Evolutionary conservation across 108 stramenopile species (phyloP).

Genomic region (Skeletonema potamos): DNA sequence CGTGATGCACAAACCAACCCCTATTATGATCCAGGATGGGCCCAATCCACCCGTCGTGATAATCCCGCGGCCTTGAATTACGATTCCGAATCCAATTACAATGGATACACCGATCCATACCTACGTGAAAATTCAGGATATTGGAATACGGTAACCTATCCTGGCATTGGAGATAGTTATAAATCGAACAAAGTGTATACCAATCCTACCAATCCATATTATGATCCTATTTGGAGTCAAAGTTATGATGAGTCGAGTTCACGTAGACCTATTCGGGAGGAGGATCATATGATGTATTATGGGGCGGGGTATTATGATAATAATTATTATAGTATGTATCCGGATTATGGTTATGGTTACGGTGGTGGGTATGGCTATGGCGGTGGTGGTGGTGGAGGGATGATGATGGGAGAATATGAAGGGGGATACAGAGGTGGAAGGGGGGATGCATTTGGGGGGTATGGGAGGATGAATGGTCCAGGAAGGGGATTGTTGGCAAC

Average conservation of each 20-base stretch:
- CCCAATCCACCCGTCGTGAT: slow-evolving; percentile 28
- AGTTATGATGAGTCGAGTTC: slow-evolving; percentile 7
- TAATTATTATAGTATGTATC: too few relatives aligned
- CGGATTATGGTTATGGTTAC: too few relatives aligned
- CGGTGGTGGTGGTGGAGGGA: neutral
- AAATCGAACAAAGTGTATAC: slow-evolving; percentile 18
- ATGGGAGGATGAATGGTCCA: slow-evolving; percentile 2
- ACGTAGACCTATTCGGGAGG: slow-evolving; percentile 18
- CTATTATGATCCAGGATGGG: slow-evolving; percentile 45
- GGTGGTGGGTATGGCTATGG: neutral
- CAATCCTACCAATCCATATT: slow-evolving; percentile 39
- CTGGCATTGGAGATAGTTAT: slow-evolving; percentile 15
- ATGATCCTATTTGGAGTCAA: slow-evolving; percentile 47
- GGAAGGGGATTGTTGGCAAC: neutral
- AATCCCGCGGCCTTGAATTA: slow-evolving; percentile 7
- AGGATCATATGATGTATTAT: slow-evolving; percentile 12
- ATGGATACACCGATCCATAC: slow-evolving; percentile 13
- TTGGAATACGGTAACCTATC: slow-evolving; percentile 10
- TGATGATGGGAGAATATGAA: slow-evolving; percentile 1
- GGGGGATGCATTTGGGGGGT: slow-evolving; percentile 6
- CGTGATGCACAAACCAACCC: slow-evolving; percentile 24
- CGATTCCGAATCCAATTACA: neutral
- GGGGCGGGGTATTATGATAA: slow-evolving; percentile 7
- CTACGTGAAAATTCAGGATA: slow-evolving; percentile 2
- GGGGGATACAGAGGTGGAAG: neutral